Evolutionary conservation across 2,329 filamentous ascomycete species (phyloP), one percentile per base, ranked within the genome.

Genomic region (Sarocladiaceae sp.): DNA sequence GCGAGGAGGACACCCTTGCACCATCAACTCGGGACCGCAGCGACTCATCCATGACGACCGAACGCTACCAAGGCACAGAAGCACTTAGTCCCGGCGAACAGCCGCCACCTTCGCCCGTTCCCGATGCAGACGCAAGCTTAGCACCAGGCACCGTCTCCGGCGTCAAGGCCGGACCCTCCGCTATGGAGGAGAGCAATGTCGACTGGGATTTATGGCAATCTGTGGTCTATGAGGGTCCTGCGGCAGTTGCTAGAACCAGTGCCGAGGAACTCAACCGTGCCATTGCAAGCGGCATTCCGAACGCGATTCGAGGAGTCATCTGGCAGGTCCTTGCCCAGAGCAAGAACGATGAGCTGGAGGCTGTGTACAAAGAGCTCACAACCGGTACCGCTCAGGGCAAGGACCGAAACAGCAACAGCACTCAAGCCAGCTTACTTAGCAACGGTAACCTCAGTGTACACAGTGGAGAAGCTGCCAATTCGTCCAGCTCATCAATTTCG

Each of bases 191-290:
- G 56, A 71, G 73, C 13, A 83, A 87, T 19, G 93, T 98, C n/a
- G 89, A 98, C 59, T 98, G 93, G 93, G 93, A 98, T 63, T 69
- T 98, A 31, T 98, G 93, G 93, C 91, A 98, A 60, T 81, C 85
- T 19, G 85, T 98, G 3, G 93, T 98, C 26, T 94, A 96, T 53
- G 88, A 96, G 67, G 93, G 93, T 0, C 89, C 90, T 13, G 81
- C 88, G 21, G 91, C 88, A 9, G 85, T 97, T 41, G 85, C 88
- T 10, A 81, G 88, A 48, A 89, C 88, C 3, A 95, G 89, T 57
- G 76, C 91, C 0, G 88, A 94, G 55, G 90, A 96, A 60, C 70
- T 98, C 46, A 95, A 91, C 58, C 80, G 77, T 52, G 90, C 93
- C 18, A 96, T 98, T 54, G 87, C 91, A 41, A 86, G 84, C 31